Base-by-base conservation (phyloP, 345 rosid species). In the Acer campestre region DNA sequence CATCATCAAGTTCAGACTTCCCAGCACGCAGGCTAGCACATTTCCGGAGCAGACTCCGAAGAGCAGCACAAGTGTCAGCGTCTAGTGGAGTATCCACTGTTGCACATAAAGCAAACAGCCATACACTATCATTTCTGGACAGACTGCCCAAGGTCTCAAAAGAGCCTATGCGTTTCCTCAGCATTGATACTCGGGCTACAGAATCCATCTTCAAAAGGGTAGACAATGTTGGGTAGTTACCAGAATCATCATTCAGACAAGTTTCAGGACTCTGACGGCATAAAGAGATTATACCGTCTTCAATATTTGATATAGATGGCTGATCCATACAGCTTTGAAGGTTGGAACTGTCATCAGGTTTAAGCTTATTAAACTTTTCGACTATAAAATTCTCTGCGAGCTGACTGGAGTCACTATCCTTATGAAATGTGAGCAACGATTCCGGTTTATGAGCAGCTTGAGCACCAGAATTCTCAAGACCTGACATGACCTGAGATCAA, bases 31-130 rank as follows among this genome's bases (percentile, higher is more conserved):
- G 68, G 81, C 84, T 88, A 1, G 98, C 94, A 73, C 99, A 94
- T 67, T 92, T 92, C 22, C 98, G 89, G 42, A 94, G 85, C 75
- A 92, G 80, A 77, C 86, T 79, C 14, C 95, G 87, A 17, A 94
- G 86, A 31, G 88, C 82, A 78, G 95, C 98, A 53, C 90, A 81
- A 6, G 92, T 86, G 78, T 89, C 95, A 0, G 88, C 94, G 64
- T 89, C 88, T 51, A 91, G 42, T 3, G 99, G 99, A 42, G 88
- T 81, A 62, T 96, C 98, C 42, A 94, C 86, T 14, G 93, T 88
- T 61, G 95, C 92, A 66, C 94, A 90, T 27, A 94, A 82, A 29
- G 97, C 91, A 77, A 91, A 89, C 44, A 94, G 83, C 98, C 98
- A 96, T 61, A 81, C 53, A 25, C 91, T 87, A 23, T 90, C 93